Evolutionary conservation across 2,329 filamentous ascomycete species (phyloP), one percentile per base, ranked within the genome.

Genomic region (Dryadomyces quercivorus): DNA sequence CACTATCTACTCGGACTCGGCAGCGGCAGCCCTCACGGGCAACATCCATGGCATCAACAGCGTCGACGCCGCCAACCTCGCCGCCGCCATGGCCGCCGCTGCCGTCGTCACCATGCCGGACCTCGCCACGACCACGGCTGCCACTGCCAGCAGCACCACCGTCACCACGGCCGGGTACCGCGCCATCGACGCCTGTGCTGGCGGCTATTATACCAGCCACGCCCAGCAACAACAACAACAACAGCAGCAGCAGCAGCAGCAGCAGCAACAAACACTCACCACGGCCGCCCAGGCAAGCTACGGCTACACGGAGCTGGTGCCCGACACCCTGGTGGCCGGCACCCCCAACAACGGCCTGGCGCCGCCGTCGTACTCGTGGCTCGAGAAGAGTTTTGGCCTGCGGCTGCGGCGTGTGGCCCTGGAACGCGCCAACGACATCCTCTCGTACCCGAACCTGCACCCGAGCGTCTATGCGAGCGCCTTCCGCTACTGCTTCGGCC

Each of bases 401-500:
- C 77, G 85, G 5, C 70, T 94, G 5, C 85, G 88, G 50, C 79
- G 88, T 45, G 74, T 74, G 53, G 75, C 81, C 2, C 61, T 83
- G 1, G 86, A 94, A 66, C 68, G 73, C 26, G 86, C 76, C 0
- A 78, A 82, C 55, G 68, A 72, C 2, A 67, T 91, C 1, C 72
- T 87, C 2, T 69, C 64, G 15, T 72, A 73, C 64, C 62, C 69
- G 2, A 68, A 73, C 59, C 74, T 78, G 50, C 72, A 76, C 0
- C 72, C 74, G 2, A 64, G 70, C 2, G 66, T 66, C 1, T 72
- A 82, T 54, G 68, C 72, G n/a, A 74, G 75, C 38, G 74, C 82
- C 1, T 91, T 90, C 64, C 83, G 81, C 40, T 85, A 89, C 55
- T 82, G 81, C n/a, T 69, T 85, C 18, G 74, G 82, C 26, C 83